Evolutionary conservation across 495 filamentous ascomycete species (phyloP), one percentile per base, ranked within the genome.

Genomic region (Recurvomyces mirabilis): DNA sequence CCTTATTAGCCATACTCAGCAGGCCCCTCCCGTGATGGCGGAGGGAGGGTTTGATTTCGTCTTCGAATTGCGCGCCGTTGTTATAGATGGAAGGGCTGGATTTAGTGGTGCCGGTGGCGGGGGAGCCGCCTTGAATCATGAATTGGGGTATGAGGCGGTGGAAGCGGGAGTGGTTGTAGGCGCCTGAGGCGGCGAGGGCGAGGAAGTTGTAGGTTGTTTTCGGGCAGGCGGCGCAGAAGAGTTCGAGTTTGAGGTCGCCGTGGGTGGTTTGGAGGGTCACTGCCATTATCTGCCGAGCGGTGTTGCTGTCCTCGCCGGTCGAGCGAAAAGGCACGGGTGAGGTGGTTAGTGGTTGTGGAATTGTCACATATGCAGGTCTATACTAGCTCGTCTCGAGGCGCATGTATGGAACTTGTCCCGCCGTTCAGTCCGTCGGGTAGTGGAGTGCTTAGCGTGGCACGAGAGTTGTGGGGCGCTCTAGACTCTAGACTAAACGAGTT

Each of bases 201-300:
- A 98, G 78, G 67, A 98, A 98, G 68, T 96, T 98, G 82, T 93
- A 57, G 1, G 84, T 78, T 1, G 93, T 94, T 62, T 93, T 81
- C 38, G 91, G 91, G 21, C 93, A 84, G 55, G 80, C 78, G 67
- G 94, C 86, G 67, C 89, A 95, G 67, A 95, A 96, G 42, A 98
- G 68, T 61, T 98, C 91, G 60, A 96, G 77, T 65, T 96, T 98
- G 57, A 98, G 73, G 64, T 89, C 82, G 52, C 91, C 91, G 41
- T 81, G 73, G 14, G 78, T 82, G 31, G 91, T 98, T 67, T 94
- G 87, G 10, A 98, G 74, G 5, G 51, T 54, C 1, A 54, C 41
- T n/a, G 51, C 32, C 51, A 54, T 53, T 3, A 13, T 30, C n/a
- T n/a, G 31, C 9, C 26, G 26, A 9, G 26, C n/a, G 9, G 26